Evolutionary conservation across 352 stramenopile genomes (phyloP).

Genomic region (Phytophthora cryptogea): DNA sequence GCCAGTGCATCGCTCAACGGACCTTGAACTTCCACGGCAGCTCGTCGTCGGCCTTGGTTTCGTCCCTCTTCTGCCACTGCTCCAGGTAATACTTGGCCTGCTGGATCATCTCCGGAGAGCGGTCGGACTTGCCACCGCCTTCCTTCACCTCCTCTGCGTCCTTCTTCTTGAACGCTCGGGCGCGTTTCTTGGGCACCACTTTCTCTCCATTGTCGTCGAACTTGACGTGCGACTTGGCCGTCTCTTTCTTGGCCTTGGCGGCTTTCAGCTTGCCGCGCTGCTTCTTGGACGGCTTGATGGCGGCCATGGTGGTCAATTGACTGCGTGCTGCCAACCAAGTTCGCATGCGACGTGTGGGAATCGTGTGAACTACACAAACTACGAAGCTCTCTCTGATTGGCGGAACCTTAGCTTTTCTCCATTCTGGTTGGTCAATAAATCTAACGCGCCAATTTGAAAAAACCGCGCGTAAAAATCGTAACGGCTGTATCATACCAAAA

Average conservation of each 20-base stretch:
- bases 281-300: conserved; percentile 77
- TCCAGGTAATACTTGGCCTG: conserved; percentile 83
- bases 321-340: conserved; percentile 33
- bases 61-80: conserved; percentile 68
- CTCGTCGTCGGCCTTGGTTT: conserved; percentile 55
- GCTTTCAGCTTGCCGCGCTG: conserved; percentile 74
- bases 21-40: conserved; percentile 87
- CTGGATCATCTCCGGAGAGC: conserved; percentile 81
- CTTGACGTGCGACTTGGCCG: conserved; percentile 59
- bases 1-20: not conserved
- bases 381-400: conserved; percentile 34
- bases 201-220: conserved; percentile 71
- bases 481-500: conserved; percentile 17
- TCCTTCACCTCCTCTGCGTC: conserved; percentile 38
- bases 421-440: conserved; percentile 46
- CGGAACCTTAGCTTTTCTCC: conserved; percentile 24
- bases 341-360: conserved; percentile 24
- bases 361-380: conserved; percentile 7
- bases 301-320: conserved; percentile 40
- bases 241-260: conserved; percentile 27
- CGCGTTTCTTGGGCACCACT: conserved; percentile 52
- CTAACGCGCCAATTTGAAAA: conserved; percentile 1
- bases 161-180: conserved; percentile 32
- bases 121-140: conserved; percentile 67
- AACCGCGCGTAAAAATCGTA: conserved; percentile 25